phyloP scores from a whole-genome alignment of 1,284 basidiomycete genomes.

The Sanghuangporus sanghuang region DNA sequence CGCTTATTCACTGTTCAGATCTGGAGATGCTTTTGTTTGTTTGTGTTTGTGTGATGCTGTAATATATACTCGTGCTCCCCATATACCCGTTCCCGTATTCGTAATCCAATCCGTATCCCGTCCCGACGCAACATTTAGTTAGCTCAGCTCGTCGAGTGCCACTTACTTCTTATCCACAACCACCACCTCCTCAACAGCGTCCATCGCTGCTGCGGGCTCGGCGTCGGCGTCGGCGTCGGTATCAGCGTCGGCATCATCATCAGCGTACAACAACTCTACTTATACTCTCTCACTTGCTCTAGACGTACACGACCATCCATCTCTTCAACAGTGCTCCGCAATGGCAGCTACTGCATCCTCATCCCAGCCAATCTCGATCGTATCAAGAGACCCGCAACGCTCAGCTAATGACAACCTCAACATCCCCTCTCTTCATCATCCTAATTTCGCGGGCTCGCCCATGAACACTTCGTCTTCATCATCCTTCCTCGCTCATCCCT shows the following conservation, averaged over 20 bases:
- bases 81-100: background rate
- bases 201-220: no score
- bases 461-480: background rate
- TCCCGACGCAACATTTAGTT: no score
- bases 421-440: background rate
- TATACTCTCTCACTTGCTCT: no score
- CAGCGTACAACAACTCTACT: no score
- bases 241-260: no score
- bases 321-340: background rate
- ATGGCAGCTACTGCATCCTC: background rate
- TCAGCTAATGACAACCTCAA: background rate
- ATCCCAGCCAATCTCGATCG: constrained; percentile 14
- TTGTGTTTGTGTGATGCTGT: background rate
- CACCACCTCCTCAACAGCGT: no score
- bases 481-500: background rate
- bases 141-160: background rate
- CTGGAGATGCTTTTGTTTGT: background rate
- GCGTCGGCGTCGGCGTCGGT: background rate
- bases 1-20: background rate
- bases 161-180: background rate
- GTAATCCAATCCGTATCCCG: no score
- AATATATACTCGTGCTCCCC: background rate
- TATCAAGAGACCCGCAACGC: background rate
- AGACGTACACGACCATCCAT: no score
- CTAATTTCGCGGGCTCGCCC: background rate